phyloP scores from a whole-genome alignment of 2,329 filamentous ascomycete species.

The Penicillium sp. region DNA sequence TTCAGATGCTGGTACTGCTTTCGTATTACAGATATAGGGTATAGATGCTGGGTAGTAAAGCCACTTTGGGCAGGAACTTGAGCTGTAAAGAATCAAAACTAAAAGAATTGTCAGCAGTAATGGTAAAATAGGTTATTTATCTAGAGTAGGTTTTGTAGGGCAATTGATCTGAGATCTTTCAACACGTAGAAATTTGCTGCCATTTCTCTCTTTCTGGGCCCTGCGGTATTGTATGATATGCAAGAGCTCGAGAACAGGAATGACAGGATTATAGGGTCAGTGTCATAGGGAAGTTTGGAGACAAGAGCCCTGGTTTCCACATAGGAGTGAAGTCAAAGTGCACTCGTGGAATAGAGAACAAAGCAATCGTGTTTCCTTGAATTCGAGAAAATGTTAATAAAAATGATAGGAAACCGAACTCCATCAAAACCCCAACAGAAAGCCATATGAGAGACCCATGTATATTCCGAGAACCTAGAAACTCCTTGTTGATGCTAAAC shows the following conservation, averaged over 20 bases:
- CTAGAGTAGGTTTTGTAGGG: not conserved
- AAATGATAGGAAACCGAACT: slow-evolving; percentile 9
- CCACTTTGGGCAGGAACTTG: too few relatives aligned
- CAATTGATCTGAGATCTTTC: not conserved
- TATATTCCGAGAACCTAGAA: slow-evolving; percentile 4
- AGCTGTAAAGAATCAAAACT: too few relatives aligned
- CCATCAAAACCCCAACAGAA: not conserved
- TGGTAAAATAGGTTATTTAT: not conserved
- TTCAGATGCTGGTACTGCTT: too few relatives aligned
- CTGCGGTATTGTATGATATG: too few relatives aligned
- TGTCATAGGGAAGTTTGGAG: not conserved
- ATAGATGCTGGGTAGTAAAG: too few relatives aligned
- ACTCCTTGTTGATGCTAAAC: slow-evolving; percentile 18
- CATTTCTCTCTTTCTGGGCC: too few relatives aligned
- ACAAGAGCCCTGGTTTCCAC: not conserved
- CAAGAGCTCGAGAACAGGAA: too few relatives aligned
- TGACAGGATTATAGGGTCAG: not conserved
- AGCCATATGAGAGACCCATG: slow-evolving; percentile 7
- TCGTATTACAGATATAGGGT: too few relatives aligned
- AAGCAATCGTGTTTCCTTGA: slow-evolving; percentile 2
- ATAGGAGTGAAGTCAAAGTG: not conserved
- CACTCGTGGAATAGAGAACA: not conserved
- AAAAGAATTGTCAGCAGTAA: not conserved
- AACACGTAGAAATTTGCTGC: too few relatives aligned
- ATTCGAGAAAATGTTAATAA: not conserved